Percentiles rank a stretch among this genome's conserved stretches.
Conservation (phyloP, 2,329 filamentous ascomycete species). For the Dactylellina haptotyla region DNA sequence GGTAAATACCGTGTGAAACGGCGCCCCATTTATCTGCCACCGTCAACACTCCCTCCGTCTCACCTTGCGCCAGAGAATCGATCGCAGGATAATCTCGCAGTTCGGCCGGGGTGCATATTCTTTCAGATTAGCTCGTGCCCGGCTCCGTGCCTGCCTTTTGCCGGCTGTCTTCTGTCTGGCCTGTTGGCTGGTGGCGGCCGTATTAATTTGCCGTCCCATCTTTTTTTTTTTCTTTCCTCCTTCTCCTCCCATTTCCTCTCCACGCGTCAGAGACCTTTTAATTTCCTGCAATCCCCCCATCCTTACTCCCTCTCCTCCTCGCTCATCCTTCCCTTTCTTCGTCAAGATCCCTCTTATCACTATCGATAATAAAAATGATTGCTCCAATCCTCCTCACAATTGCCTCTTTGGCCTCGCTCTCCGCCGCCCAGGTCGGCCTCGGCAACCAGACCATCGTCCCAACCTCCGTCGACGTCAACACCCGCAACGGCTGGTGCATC, state of each 20-base stretch:
- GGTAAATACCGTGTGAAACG: too few relatives aligned
- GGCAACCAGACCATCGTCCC: constrained; percentile 52
- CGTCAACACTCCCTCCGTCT: background rate
- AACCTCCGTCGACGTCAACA: constrained; percentile 44
- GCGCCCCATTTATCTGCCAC: constrained; percentile 14
- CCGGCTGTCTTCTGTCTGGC: background rate
- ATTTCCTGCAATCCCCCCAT: background rate
- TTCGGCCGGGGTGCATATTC: constrained; percentile 12
- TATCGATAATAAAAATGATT: constrained; percentile 29
- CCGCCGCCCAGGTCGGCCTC: constrained; percentile 43
- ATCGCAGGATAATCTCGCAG: background rate
- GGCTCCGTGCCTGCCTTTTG: background rate
- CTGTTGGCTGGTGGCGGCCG: background rate
- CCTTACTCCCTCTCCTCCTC: constrained; percentile 3
- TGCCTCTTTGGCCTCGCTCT: constrained; percentile 26
- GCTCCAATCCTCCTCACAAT: constrained; percentile 6
- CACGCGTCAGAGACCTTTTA: background rate
- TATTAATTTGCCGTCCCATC: background rate
- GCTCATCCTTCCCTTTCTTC: background rate
- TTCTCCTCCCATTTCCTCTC: background rate
- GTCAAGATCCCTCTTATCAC: background rate
- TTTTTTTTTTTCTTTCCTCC: constrained; percentile 1
- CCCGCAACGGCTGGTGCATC: constrained; percentile 47
- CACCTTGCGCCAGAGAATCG: background rate
- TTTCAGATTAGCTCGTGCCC: too few relatives aligned